phyloP scores from a whole-genome alignment of 371 early-diverging fungal species.

The Mortierella sp. region DNA sequence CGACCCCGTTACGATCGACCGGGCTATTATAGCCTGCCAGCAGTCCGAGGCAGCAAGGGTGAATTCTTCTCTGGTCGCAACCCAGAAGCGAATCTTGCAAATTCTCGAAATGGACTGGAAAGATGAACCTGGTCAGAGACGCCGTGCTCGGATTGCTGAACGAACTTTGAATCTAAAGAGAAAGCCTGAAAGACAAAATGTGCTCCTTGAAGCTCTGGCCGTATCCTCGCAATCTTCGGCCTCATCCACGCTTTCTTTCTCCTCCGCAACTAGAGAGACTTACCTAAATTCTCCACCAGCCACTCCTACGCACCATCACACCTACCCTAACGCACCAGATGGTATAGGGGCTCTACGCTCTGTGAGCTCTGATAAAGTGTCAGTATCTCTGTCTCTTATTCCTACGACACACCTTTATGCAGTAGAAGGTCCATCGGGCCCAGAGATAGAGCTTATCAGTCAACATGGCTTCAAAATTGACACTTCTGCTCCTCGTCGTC shows the following conservation, averaged over 20 bases:
- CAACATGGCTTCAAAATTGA: conserved; percentile 40
- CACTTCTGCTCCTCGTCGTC: background rate
- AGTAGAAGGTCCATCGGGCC: conserved; percentile 22
- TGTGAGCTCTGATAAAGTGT: background rate
- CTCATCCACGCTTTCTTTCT: background rate
- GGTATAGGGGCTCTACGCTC: background rate
- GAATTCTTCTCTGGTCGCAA: conserved; percentile 27
- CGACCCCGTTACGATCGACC: conserved; percentile 37
- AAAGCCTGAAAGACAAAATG: conserved; percentile 33
- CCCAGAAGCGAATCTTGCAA: conserved; percentile 27
- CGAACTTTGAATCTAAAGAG: conserved; percentile 28
- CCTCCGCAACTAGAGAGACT: background rate
- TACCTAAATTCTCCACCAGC: background rate
- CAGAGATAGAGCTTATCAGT: conserved; percentile 41
- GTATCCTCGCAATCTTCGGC: conserved; percentile 10
- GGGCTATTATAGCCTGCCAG: conserved; percentile 48
- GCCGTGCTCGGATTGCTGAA: conserved; percentile 36
- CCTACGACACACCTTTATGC: conserved; percentile 50
- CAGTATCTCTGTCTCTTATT: conserved; percentile 18
- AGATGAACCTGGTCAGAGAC: conserved; percentile 27
- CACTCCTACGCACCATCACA: background rate
- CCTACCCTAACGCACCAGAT: background rate
- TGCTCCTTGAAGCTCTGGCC: conserved; percentile 26
- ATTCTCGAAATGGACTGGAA: conserved; percentile 39
- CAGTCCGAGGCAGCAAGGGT: conserved; percentile 40